Evolutionary conservation across 345 rosid genomes (phyloP).

Genomic region (Eucalyptus brandiana): DNA sequence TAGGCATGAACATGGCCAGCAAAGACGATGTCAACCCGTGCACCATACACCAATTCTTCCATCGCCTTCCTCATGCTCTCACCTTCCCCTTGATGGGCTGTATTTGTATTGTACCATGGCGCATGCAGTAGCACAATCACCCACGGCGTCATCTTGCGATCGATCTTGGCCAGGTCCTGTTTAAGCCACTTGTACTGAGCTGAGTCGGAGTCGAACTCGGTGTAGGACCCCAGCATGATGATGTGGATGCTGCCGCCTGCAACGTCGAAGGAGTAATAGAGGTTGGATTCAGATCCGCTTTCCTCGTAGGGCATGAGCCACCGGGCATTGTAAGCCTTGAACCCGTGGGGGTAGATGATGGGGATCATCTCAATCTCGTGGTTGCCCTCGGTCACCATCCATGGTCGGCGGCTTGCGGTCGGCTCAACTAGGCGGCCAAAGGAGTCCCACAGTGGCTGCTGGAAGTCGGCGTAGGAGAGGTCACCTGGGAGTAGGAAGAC

Average conservation of each 20-base stretch:
- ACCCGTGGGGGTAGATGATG: constrained; percentile 41
- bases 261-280: constrained; percentile 79
- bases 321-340: constrained; percentile 69
- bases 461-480: constrained; percentile 64
- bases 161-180: constrained; percentile 41
- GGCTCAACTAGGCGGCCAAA: constrained; percentile 87
- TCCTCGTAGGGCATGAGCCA: constrained; percentile 84
- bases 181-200: constrained; percentile 69
- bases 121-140: constrained; percentile 63
- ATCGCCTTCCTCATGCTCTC: constrained; percentile 70
- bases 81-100: constrained; percentile 86
- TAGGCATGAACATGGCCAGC: constrained; percentile 94
- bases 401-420: constrained; percentile 62
- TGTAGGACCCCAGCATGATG: constrained; percentile 68
- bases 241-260: constrained; percentile 41
- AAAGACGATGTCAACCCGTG: constrained; percentile 71
- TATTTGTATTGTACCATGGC: constrained; percentile 85
- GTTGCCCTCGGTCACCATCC: constrained; percentile 98
- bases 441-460: constrained; percentile 82
- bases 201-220: constrained; percentile 42
- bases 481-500: constrained; percentile 73
- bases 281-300: constrained; percentile 64
- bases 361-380: constrained; percentile 76
- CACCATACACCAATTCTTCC: constrained; percentile 58
- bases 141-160: constrained; percentile 80